These are phyloP conservation scores for Cairneyella variabilis DNA, from an alignment of 495 filamentous ascomycete genomes.

Conservation along the genomic window DNA sequence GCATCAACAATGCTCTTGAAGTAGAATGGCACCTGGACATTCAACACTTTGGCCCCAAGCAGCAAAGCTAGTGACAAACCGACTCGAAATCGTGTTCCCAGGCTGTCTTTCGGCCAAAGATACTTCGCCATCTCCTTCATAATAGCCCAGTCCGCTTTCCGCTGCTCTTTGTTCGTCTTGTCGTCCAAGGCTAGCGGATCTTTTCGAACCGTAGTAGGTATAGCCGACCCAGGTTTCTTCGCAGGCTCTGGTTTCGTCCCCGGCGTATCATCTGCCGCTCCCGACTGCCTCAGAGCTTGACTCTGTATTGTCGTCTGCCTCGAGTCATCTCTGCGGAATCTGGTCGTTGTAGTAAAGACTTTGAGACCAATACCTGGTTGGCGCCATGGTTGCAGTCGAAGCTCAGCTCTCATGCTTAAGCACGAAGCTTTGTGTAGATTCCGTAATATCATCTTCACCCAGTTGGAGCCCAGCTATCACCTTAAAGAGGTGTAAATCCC, in stretches of 20 bases:
- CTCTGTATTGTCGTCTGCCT: conserved; percentile 11
- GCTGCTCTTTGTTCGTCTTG: conserved; percentile 74
- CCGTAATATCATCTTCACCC: conserved; percentile 20
- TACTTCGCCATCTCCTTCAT: conserved; percentile 97
- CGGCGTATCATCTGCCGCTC: conserved; percentile 14
- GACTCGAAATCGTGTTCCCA: conserved; percentile 80
- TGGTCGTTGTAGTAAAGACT: conserved; percentile 21
- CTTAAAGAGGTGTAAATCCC: not conserved
- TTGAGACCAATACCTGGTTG: conserved; percentile 6
- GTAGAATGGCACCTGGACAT: conserved; percentile 97
- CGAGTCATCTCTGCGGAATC: conserved; percentile 12
- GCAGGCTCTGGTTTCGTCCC: conserved; percentile 19
- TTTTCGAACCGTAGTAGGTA: conserved; percentile 12
- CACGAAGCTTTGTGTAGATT: conserved; percentile 19
- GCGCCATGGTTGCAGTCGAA: conserved; percentile 14
- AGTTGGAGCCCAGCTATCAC: conserved; percentile 11
- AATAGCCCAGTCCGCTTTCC: conserved; percentile 96
- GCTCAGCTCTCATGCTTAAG: conserved; percentile 12
- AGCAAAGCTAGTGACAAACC: conserved; percentile 74
- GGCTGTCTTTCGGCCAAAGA: conserved; percentile 91
- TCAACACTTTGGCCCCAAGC: conserved; percentile 88
- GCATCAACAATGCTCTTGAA: conserved; percentile 96
- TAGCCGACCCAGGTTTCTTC: conserved; percentile 10
- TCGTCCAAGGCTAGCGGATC: conserved; percentile 40
- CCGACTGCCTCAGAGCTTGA: conserved; percentile 11